Conservation (phyloP, 2,329 filamentous ascomycete genomes). For the Ciborinia camelliae region DNA sequence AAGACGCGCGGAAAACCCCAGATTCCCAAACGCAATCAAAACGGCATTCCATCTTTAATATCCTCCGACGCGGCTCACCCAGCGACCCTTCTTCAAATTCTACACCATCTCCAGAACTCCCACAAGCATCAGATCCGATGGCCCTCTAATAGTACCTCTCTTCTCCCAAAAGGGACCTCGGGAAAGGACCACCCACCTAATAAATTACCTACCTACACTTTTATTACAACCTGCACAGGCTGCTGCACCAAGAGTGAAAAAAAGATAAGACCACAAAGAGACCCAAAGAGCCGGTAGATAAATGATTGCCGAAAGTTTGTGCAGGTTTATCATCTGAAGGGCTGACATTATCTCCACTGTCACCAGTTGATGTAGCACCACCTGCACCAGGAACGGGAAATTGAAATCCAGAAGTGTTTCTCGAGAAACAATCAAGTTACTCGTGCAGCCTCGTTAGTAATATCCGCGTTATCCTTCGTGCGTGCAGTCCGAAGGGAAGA, state of each 20-base stretch:
- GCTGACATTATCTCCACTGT: slow-evolving; percentile 32
- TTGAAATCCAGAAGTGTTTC: slow-evolving; percentile 89
- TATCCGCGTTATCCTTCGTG: slow-evolving; percentile 88
- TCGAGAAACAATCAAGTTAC: slow-evolving; percentile 95
- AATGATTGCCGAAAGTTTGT: slow-evolving; percentile 29
- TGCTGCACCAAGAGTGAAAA: too few species aligned
- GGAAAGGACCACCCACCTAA: too few species aligned
- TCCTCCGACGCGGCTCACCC: slow-evolving; percentile 35
- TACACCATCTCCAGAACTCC: slow-evolving; percentile 18
- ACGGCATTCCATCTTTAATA: slow-evolving; percentile 39
- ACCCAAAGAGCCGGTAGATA: slow-evolving; percentile 24
- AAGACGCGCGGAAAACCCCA: slow-evolving; percentile 30
- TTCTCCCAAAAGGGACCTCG: too few species aligned
- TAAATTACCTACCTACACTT: too few species aligned
- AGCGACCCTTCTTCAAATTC: slow-evolving; percentile 26
- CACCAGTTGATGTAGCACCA: slow-evolving; percentile 56
- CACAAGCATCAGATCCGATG: slow-evolving; percentile 26
- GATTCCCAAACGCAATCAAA: slow-evolving; percentile 36
- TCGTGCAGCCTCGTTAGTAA: slow-evolving; percentile 83
- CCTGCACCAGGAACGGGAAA: slow-evolving; percentile 76
- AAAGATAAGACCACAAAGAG: too few species aligned
- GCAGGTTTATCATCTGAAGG: slow-evolving; percentile 33
- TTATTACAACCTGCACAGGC: too few species aligned
- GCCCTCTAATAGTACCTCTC: too few species aligned
- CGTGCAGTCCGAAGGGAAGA: slow-evolving; percentile 91